Evolutionary conservation across 176 grass and related monocot species (phyloP), one percentile per base, ranked within the genome.

Genomic region (Eragrostis curvula): DNA sequence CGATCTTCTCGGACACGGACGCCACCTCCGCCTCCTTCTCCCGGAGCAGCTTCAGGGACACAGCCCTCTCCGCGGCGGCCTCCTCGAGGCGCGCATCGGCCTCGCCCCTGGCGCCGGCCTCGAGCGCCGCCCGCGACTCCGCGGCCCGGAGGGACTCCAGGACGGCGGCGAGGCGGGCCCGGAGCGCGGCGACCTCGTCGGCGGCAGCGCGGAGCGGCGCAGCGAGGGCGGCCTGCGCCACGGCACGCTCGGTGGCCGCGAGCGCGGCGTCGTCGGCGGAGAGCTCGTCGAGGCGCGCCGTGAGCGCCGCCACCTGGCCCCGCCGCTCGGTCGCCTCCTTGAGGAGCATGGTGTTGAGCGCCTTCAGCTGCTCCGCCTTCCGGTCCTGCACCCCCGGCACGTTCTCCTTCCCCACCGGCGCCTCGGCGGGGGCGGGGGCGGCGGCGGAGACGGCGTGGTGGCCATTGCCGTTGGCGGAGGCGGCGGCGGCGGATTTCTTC

Each of bases 271-370:
- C 53, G 12, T 94, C 92, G 49, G 75, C 40, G 14, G 89, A 53
- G 73, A 94, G 44, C 71, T 84, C 83, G 24, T 87, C 86, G n/a
- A 91, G 70, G 71, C 67, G 76, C 39, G 73, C 85, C 49, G 49
- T 85, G 53, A 94, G 89, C 21, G 60, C 71, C n/a, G 69, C 68
- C 43, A 87, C 84, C 69, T 92, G 73, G 21, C 88, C 78, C 16
- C 84, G 87, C 69, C 81, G 89, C 78, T 89, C 89, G 61, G 62
- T 75, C 48, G 87, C 81, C 87, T 94, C 84, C 92, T 87, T 87
- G 67, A 89, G 40, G 73, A 94, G 92, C 55, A 89, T 71, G 62
- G 59, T 57, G 87, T 94, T 94, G 24, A 94, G 89, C 61, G 60
- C 50, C 89, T 92, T 91, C 57, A 94, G 87, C 72, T 69, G 76